Evolutionary conservation across 164 flowering plant species (phyloP), one percentile per base, ranked within the genome.

Genomic region (Piper betle): DNA sequence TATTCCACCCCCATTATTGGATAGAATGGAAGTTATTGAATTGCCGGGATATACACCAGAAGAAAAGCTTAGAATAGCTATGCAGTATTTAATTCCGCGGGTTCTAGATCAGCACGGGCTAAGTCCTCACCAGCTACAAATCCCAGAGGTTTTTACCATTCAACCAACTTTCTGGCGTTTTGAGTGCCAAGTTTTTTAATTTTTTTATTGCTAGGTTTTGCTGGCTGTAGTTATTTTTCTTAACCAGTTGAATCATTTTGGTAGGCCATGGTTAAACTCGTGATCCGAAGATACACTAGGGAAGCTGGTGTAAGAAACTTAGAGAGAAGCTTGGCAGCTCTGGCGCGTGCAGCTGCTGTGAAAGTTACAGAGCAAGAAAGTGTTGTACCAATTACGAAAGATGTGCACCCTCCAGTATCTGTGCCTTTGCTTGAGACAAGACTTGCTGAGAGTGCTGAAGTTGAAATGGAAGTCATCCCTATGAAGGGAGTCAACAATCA

Each of bases 341-440:
- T 94, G 79, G 99, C 99, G 72, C 96, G 97, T 72, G 96, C 96
- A 50, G 97, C 94, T 52, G 99, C 96, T 61, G 97, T 94, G 41
- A 82, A 65, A 75, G 88, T 94, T 71, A 94, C 95, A 64, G 96
- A 88, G 78, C 86, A 84, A 77, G 95, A 88, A 61, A 74, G 77
- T 64, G 59, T 75, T 41, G 75, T 84, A 58, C 83, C 91, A 17
- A 73, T 88, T 19, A 71, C 78, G 71, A 88, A 82, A 75, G 93
- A 83, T 68, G 77, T 91, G 60, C 93, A 87, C 12, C 78, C 62
- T 61, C 50, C 50, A 46, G 72, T 88, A 68, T 62, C 85, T 69
- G 78, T 96, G 55, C 87, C 95, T 6, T 62, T 94, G 63, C 59
- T 91, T 63, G 90, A 85, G 53, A 79, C 78, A 68, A 85, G 91